A percentile compares a stretch with the other conserved stretches of the same genome.
These are phyloP conservation scores for Letharia columbiana DNA, from an alignment of 495 filamentous ascomycete genomes.

Conservation along the genomic window DNA sequence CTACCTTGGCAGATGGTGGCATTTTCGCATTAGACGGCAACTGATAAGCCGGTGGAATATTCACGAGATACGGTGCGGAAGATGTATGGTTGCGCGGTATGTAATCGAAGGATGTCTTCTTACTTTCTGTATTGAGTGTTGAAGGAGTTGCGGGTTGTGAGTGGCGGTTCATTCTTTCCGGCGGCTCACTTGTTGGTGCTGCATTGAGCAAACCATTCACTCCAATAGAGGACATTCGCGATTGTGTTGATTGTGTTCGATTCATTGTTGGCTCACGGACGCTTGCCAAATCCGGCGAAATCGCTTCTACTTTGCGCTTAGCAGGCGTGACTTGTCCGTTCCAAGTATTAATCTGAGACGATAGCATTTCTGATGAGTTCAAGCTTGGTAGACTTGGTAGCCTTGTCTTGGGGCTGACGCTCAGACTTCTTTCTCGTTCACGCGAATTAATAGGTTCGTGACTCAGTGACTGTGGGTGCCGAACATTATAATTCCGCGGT, in stretches of 20 bases:
- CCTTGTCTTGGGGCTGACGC: slow-evolving; percentile 39
- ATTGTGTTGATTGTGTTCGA: slow-evolving; percentile 12
- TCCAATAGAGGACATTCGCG: slow-evolving; percentile 11
- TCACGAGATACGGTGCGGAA: neutral
- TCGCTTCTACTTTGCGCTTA: slow-evolving; percentile 20
- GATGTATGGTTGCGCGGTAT: neutral
- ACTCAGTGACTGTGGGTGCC: slow-evolving; percentile 11
- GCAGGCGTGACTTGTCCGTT: slow-evolving; percentile 9
- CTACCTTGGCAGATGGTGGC: neutral
- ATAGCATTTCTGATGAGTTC: slow-evolving; percentile 2
- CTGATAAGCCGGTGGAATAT: neutral
- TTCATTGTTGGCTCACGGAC: slow-evolving; percentile 28
- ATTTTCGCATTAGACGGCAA: neutral
- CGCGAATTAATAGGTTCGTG: slow-evolving; percentile 6
- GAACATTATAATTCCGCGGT: slow-evolving; percentile 4
- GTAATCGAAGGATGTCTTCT: neutral
- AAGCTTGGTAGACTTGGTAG: slow-evolving; percentile 22
- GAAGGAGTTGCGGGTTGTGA: slow-evolving; percentile 2
- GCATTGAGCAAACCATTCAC: slow-evolving; percentile 15
- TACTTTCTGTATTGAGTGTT: neutral
- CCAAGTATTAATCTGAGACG: slow-evolving; percentile 4
- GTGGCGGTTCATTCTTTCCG: neutral
- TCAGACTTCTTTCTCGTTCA: slow-evolving; percentile 37
- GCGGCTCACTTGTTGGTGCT: slow-evolving; percentile 8
- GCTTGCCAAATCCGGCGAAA: slow-evolving; percentile 22